A percentile compares a stretch with the other conserved stretches of the same genome.
phyloP scores from a whole-genome alignment of 2,329 filamentous ascomycete species.

The Alternaria burnsii region DNA sequence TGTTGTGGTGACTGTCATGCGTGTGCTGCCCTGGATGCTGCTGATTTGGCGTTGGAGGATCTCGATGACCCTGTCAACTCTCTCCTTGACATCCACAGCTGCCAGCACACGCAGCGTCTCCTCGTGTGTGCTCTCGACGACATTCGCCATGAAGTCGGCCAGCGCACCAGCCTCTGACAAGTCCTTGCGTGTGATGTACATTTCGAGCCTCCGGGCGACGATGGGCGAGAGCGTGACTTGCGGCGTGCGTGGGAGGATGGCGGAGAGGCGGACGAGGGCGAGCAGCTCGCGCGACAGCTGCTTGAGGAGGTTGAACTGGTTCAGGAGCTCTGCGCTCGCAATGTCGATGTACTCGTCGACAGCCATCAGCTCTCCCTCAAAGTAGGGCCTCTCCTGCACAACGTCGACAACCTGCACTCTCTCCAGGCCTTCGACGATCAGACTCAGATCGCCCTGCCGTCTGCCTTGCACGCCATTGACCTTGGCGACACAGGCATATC shows the following conservation, averaged over 20 bases:
- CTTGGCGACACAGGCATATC: constrained; percentile 75
- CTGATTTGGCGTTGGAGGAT: constrained; percentile 83
- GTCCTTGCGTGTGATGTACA: constrained; percentile 85
- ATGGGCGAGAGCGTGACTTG: constrained; percentile 77
- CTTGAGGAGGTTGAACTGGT: constrained; percentile 82
- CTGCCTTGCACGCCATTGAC: constrained; percentile 60
- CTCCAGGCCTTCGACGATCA: constrained; percentile 86
- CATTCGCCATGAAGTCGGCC: constrained; percentile 96
- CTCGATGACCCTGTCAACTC: constrained; percentile 83
- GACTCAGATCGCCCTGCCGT: constrained; percentile 69
- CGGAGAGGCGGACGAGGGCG: constrained; percentile 82
- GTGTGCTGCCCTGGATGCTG: constrained; percentile 85
- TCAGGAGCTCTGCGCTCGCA: constrained; percentile 64
- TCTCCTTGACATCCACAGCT: constrained; percentile 78
- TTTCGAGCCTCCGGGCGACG: constrained; percentile 84
- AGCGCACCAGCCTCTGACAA: constrained; percentile 82
- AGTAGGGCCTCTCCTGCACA: constrained; percentile 80
- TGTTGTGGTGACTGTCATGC: constrained; percentile 79
- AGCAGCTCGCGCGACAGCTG: constrained; percentile 86
- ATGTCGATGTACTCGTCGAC: constrained; percentile 69
- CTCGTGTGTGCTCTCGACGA: constrained; percentile 85
- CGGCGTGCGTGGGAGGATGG: constrained; percentile 77
- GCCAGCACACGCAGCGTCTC: constrained; percentile 89
- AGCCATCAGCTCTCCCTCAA: constrained; percentile 80
- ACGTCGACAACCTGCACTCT: constrained; percentile 79